Evolutionary conservation across 1,284 basidiomycete genomes (phyloP).

Genomic region (Fomitopsis pinicola): DNA sequence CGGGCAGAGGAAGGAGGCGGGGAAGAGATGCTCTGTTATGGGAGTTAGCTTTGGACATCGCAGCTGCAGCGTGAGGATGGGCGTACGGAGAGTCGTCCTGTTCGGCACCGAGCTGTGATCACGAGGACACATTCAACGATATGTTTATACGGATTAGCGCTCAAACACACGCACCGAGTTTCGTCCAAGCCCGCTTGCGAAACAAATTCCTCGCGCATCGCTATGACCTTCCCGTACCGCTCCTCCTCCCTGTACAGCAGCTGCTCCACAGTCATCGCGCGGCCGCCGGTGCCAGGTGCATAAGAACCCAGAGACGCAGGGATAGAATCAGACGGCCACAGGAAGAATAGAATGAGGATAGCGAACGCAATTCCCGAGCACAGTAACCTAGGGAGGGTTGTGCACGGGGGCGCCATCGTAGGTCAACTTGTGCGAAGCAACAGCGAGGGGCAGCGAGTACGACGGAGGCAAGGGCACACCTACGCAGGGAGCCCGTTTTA

Average conservation of each 20-base stretch:
- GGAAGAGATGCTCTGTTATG: slow-evolving; percentile 45
- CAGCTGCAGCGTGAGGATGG: neutral
- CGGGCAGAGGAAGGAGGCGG: slow-evolving; percentile 42
- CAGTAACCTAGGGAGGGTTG: too few species aligned
- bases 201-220: neutral
- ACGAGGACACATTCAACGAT: neutral
- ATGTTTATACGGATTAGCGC: too few species aligned
- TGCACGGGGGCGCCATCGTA: too few species aligned
- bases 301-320: too few species aligned
- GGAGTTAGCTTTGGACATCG: neutral
- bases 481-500: too few species aligned
- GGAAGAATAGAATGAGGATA: too few species aligned
- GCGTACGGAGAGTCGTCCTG: neutral
- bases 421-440: too few species aligned
- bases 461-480: too few species aligned
- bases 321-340: too few species aligned
- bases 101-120: neutral
- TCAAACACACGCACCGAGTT: neutral
- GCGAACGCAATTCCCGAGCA: too few species aligned
- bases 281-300: neutral
- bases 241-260: neutral
- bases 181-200: neutral
- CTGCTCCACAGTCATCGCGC: neutral
- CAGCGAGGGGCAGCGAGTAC: too few species aligned
- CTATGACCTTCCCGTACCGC: neutral